Percentiles rank a stretch among this genome's conserved stretches.
These are phyloP conservation scores for Tephrocybe sp. DNA, from an alignment of 768 basidiomycete genomes.

Conservation along the genomic window DNA sequence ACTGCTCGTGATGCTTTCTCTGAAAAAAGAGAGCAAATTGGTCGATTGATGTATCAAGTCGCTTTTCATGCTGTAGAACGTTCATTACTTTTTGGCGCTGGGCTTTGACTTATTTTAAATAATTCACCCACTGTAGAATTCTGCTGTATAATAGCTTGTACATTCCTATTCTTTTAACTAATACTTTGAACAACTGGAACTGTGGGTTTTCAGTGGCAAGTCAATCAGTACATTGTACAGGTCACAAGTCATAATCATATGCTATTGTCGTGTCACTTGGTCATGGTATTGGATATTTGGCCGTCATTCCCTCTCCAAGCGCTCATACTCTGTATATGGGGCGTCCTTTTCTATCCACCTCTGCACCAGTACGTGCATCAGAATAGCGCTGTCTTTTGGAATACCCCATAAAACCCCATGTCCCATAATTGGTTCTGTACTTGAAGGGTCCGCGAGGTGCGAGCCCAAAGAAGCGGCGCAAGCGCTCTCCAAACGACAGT, in stretches of 20 bases:
- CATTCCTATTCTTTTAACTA: neutral
- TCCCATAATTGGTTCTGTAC: constrained; percentile 40
- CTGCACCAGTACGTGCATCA: constrained; percentile 46
- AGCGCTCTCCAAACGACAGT: constrained; percentile 40
- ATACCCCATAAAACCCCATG: constrained; percentile 57
- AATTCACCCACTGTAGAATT: neutral
- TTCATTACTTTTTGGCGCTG: neutral
- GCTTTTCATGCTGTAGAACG: neutral
- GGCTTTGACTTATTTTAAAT: neutral
- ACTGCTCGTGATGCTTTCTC: constrained; percentile 31
- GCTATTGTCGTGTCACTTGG: neutral
- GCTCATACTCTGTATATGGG: constrained; percentile 46
- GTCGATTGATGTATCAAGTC: constrained; percentile 4
- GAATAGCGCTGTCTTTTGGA: constrained; percentile 46
- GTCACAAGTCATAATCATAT: neutral
- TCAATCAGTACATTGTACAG: neutral
- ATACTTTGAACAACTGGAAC: too few relatives aligned
- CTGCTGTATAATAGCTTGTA: neutral
- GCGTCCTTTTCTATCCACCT: constrained; percentile 56
- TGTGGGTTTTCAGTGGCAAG: too few relatives aligned
- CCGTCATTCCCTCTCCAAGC: neutral
- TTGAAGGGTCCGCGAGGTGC: constrained; percentile 37
- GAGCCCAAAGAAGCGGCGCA: constrained; percentile 54
- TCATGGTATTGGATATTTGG: neutral
- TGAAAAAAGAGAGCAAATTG: constrained; percentile 8